These are phyloP conservation scores for Rosa rugosa DNA, from an alignment of 306 rosid genomes.

Conservation along the genomic window DNA sequence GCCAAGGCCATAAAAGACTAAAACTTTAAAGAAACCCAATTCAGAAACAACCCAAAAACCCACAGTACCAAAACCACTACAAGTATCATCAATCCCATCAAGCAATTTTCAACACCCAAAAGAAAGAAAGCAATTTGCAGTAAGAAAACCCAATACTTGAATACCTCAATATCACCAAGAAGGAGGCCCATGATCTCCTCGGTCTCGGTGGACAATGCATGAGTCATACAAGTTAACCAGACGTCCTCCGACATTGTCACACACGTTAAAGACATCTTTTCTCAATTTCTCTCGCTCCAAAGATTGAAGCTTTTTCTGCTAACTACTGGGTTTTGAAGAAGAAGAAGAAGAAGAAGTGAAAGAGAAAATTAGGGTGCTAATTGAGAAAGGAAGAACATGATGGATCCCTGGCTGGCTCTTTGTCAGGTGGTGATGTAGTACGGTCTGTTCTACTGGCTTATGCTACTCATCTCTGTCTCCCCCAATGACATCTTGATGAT, in stretches of 20 bases:
- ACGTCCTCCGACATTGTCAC: slow-evolving; percentile 96
- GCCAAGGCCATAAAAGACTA: neutral
- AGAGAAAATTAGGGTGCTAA: neutral
- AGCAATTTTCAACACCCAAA: slow-evolving; percentile 18
- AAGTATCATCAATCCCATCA: slow-evolving; percentile 11
- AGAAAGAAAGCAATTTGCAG: neutral
- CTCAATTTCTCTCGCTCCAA: slow-evolving; percentile 9
- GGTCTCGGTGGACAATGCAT: slow-evolving; percentile 94
- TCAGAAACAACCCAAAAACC: slow-evolving; percentile 12
- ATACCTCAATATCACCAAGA: slow-evolving; percentile 89
- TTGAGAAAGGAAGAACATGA: too few relatives aligned
- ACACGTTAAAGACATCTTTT: slow-evolving; percentile 67
- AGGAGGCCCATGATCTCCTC: slow-evolving; percentile 99
- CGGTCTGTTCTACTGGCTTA: neutral
- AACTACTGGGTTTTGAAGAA: neutral
- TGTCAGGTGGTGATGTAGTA: neutral
- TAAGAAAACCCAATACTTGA: neutral
- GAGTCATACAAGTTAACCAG: slow-evolving; percentile 92
- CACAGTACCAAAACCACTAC: neutral
- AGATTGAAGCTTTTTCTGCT: neutral
- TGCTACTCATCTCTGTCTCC: neutral
- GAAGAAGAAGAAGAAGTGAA: neutral
- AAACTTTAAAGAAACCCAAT: slow-evolving; percentile 15
- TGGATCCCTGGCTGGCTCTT: neutral
- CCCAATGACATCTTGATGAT: neutral